A percentile compares a stretch with the other conserved stretches of the same genome.
Conservation (phyloP, 208 protist species). For the Wallacemonas collosoma region DNA sequence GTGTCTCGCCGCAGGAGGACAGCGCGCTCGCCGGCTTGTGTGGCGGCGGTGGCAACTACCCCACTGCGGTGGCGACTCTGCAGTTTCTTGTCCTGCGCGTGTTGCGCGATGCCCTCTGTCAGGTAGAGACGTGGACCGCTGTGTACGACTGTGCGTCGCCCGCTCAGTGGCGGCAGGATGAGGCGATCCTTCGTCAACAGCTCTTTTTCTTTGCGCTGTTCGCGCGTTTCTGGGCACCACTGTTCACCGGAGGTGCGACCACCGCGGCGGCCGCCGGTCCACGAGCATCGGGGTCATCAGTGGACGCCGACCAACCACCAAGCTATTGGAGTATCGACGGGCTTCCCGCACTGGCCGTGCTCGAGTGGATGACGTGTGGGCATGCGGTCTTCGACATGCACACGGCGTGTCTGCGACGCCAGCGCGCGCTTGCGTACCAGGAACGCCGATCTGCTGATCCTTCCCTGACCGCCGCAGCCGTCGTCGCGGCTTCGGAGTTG, state of each 20-base stretch:
- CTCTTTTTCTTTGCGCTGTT: constrained; percentile 87
- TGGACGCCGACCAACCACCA: background rate
- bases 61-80: constrained; percentile 55
- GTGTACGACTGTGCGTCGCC: constrained; percentile 56
- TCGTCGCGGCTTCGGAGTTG: background rate
- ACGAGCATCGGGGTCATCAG: background rate
- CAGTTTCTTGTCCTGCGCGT: constrained; percentile 81
- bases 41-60: constrained; percentile 83
- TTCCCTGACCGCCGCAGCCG: background rate
- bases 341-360: constrained; percentile 45
- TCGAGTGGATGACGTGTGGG: constrained; percentile 78
- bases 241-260: constrained; percentile 59
- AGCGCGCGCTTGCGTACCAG: constrained; percentile 5
- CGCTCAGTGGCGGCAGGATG: constrained; percentile 47
- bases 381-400: constrained; percentile 31
- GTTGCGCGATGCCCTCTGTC: constrained; percentile 74
- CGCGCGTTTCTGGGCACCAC: constrained; percentile 69
- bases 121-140: constrained; percentile 57
- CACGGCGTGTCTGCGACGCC: constrained; percentile 16
- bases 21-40: constrained; percentile 50
- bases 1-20: constrained; percentile 73
- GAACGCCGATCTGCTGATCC: background rate
- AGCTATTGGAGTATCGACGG: constrained; percentile 36
- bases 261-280: background rate
- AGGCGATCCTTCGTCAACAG: constrained; percentile 69